Percentiles rank a stretch among this genome's conserved stretches.
Conservation (phyloP, 169 alveolate species). For the Cryptosporidium sp. region DNA sequence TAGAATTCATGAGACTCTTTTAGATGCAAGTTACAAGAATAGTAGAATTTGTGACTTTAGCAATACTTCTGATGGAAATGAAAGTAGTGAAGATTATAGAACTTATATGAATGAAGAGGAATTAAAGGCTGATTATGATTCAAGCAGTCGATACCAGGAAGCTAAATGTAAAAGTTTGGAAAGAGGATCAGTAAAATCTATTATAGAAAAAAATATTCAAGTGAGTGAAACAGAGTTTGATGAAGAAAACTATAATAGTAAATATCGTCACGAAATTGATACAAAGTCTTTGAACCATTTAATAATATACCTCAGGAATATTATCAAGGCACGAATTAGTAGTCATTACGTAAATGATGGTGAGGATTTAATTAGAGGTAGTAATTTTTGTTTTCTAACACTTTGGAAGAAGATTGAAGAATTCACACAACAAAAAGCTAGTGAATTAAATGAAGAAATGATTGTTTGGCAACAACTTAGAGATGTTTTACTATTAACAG, state of each 20-base stretch:
- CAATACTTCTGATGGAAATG: conserved; percentile 1
- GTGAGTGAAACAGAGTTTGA: not conserved
- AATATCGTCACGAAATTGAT: conserved; percentile 8
- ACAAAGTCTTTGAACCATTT: conserved; percentile 3
- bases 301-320: conserved; percentile 9
- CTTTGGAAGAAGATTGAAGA: conserved; percentile 64
- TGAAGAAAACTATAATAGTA: not conserved
- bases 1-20: conserved; percentile 23
- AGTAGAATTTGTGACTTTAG: not conserved
- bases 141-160: not conserved
- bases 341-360: not conserved
- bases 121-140: not conserved
- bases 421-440: conserved; percentile 13
- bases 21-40: conserved; percentile 12
- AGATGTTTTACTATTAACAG: conserved; percentile 65
- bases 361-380: not conserved
- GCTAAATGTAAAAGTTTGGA: not conserved
- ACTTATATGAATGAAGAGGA: not conserved
- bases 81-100: not conserved
- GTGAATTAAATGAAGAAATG: conserved; percentile 49
- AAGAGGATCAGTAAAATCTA: not conserved
- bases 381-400: conserved; percentile 44
- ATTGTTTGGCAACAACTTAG: conserved; percentile 69
- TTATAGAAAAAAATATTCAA: not conserved
- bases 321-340: not conserved